A percentile compares a stretch with the other conserved stretches of the same genome.
These are phyloP conservation scores for Calonectria henricotiae DNA, from an alignment of 2,329 filamentous ascomycete genomes.

Conservation along the genomic window DNA sequence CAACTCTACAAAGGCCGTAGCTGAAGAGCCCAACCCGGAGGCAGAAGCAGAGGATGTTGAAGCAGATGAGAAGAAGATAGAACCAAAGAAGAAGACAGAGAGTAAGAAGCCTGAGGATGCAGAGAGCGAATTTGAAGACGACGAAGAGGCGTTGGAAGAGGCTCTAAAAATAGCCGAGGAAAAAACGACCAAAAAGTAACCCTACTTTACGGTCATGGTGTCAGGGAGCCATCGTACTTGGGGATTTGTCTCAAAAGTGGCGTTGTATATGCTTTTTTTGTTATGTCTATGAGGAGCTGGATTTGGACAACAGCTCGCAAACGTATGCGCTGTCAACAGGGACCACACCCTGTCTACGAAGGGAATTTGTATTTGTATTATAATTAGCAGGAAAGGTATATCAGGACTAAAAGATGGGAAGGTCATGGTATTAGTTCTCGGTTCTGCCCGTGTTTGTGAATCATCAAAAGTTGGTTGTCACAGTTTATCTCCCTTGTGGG, in stretches of 20 bases:
- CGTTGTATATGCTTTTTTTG: constrained; percentile 38
- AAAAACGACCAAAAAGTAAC: constrained; percentile 46
- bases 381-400: neutral
- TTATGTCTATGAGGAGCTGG: constrained; percentile 33
- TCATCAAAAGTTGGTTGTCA: constrained; percentile 15
- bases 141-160: constrained; percentile 59
- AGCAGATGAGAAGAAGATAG: constrained; percentile 48
- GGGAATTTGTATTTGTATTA: constrained; percentile 40
- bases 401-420: constrained; percentile 31
- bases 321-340: constrained; percentile 33
- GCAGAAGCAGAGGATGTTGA: constrained; percentile 46
- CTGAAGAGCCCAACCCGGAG: constrained; percentile 52
- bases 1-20: constrained; percentile 54
- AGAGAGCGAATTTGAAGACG: constrained; percentile 57
- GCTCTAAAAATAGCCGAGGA: constrained; percentile 56
- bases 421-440: constrained; percentile 30
- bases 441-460: constrained; percentile 15
- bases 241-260: constrained; percentile 31
- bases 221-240: constrained; percentile 37
- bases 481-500: constrained; percentile 18
- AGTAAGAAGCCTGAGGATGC: constrained; percentile 39
- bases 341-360: constrained; percentile 37
- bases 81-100: constrained; percentile 49
- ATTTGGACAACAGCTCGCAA: constrained; percentile 30
- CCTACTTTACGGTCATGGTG: constrained; percentile 17